Evolutionary conservation across 2,329 filamentous ascomycete genomes (phyloP).

Genomic region (Fusarium sp.): DNA sequence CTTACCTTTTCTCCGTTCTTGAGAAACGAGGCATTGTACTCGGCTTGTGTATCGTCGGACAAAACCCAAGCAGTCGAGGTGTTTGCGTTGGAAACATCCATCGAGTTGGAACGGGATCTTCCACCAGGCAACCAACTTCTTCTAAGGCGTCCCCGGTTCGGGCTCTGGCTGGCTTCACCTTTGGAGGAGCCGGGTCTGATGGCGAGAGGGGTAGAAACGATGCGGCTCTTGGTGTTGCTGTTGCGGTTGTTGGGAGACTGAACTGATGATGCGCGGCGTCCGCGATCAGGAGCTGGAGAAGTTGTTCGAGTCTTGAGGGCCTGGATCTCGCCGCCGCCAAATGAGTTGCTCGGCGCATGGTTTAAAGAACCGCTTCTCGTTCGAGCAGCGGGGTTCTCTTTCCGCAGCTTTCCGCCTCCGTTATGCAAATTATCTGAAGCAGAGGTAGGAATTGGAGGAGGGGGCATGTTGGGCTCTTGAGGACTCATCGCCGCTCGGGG

Average conservation of each 20-base stretch:
- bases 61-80: conserved; percentile 64
- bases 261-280: conserved; percentile 60
- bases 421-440: conserved; percentile 31
- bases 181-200: conserved; percentile 42
- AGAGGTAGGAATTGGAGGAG: conserved; percentile 23
- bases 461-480: conserved; percentile 34
- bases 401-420: conserved; percentile 48
- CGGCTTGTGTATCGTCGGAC: conserved; percentile 60
- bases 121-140: conserved; percentile 66
- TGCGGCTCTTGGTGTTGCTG: conserved; percentile 47
- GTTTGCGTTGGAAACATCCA: conserved; percentile 43
- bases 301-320: conserved; percentile 43
- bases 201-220: conserved; percentile 49
- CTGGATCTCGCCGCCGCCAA: conserved; percentile 25
- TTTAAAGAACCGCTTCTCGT: conserved; percentile 51
- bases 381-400: conserved; percentile 44
- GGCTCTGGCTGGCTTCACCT: conserved; percentile 56
- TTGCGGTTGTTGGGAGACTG: conserved; percentile 52
- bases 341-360: conserved; percentile 30
- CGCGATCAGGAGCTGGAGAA: conserved; percentile 54
- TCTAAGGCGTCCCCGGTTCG: conserved; percentile 58
- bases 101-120: conserved; percentile 63
- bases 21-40: conserved; percentile 67
- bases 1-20: conserved; percentile 66
- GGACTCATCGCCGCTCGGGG: conserved; percentile 40